Base-by-base conservation (phyloP, 2,329 filamentous ascomycete genomes). In the Penicillium sp. region DNA sequence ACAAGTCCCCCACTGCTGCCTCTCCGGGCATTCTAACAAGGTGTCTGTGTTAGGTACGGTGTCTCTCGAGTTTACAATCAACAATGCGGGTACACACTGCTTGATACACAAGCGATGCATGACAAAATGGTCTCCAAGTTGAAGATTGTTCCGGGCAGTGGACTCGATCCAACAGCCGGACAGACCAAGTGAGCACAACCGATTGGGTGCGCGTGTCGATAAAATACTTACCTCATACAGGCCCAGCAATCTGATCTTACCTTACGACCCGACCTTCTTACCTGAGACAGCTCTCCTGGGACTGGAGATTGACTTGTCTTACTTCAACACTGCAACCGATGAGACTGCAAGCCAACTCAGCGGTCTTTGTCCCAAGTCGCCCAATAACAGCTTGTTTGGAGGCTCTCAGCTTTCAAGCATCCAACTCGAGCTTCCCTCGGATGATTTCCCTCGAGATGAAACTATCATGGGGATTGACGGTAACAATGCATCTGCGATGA, bases 51-150 rank as follows among this genome's bases (percentile, higher is more conserved):
- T 56, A 84, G 82, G 27, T 92, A 88, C 69, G 92, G 92, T 5
- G 84, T 96, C 14, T 88, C 91, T 3, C 84, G 89, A 45, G 91
- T 97, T 16, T 96, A 91, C 70, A 81, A 84, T 26, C 89, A 96
- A 69, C 92, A 99, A 74, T 96, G 89, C 65, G 81, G 82, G 35
- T 99, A 96, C 70, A 84, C 96, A 23, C 84, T 97, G 43, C 81
- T 83, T 3, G 94, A 97, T 67, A 86, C 87, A 2, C 86, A 92
- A 71, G 85, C 83, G 61, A 85, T 89, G 35, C 86, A 90, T 62
- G 82, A 85, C 56, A 84, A 84, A 61, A 90, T 97, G 81, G 81
- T 83, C 60, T 76, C 83, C 2, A 83, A 91, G 68, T 78, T 89
- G 58, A 84, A 80, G 47, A 74, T 81, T 7, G 70, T 87, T 48